These are phyloP conservation scores for Thielaviopsis musarum DNA, from an alignment of 2,329 filamentous ascomycete genomes.

Conservation along the genomic window DNA sequence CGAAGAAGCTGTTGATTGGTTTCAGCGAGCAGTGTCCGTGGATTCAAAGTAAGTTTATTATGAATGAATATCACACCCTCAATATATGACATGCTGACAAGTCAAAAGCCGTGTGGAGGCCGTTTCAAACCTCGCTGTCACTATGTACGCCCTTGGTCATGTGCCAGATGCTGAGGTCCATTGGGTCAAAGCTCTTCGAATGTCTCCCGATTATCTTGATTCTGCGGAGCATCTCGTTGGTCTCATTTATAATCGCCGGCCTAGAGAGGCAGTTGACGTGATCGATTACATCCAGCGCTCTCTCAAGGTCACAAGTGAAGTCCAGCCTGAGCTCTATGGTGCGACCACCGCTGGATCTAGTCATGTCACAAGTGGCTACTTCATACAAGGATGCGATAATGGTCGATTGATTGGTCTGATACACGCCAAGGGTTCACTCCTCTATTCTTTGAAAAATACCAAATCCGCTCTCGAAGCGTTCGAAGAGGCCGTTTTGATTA, in stretches of 20 bases:
- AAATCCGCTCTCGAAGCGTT: slow-evolving; percentile 70
- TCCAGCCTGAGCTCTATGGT: neutral
- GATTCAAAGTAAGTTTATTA: slow-evolving; percentile 33
- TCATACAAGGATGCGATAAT: slow-evolving; percentile 72
- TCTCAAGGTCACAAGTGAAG: slow-evolving; percentile 23
- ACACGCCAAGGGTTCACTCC: slow-evolving; percentile 96
- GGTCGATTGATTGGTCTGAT: slow-evolving; percentile 84
- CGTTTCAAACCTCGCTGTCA: slow-evolving; percentile 82
- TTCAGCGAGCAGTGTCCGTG: slow-evolving; percentile 42
- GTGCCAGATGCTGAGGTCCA: slow-evolving; percentile 70
- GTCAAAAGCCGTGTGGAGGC: slow-evolving; percentile 65
- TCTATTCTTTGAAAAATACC: slow-evolving; percentile 79
- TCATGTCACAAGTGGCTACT: slow-evolving; percentile 52
- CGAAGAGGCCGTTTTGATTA: slow-evolving; percentile 85
- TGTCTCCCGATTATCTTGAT: slow-evolving; percentile 79
- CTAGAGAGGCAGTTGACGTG: slow-evolving; percentile 68
- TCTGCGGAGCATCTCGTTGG: slow-evolving; percentile 89
- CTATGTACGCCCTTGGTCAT: slow-evolving; percentile 66
- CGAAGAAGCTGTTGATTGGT: slow-evolving; percentile 59
- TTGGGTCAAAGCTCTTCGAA: slow-evolving; percentile 71
- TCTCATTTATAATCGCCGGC: slow-evolving; percentile 68
- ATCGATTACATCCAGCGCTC: slow-evolving; percentile 72
- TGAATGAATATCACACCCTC: neutral
- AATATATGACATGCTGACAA: neutral
- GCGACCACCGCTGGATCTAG: slow-evolving; percentile 9